Evolutionary conservation across 2,329 filamentous ascomycete species (phyloP).

Genomic region (Uncinocarpus reesii): DNA sequence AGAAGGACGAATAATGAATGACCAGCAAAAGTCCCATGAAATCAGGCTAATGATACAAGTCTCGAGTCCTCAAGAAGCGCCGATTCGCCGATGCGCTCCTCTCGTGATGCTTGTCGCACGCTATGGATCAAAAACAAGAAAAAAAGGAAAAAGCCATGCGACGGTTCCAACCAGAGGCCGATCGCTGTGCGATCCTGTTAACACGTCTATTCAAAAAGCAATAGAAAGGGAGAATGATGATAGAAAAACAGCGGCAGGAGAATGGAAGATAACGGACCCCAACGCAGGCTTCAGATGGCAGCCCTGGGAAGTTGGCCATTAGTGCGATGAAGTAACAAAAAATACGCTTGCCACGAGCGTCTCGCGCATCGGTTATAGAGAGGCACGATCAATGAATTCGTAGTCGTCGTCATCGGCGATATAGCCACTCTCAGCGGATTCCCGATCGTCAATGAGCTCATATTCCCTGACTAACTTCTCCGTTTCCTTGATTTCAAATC

Average conservation of each 20-base stretch:
- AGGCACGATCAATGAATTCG: conserved; percentile 12
- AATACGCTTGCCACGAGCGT: neutral
- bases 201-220: neutral
- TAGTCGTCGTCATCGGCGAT: conserved; percentile 26
- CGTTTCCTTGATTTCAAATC: conserved; percentile 50
- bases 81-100: conserved; percentile 17
- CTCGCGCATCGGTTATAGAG: neutral
- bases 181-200: neutral
- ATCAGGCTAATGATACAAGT: conserved; percentile 20
- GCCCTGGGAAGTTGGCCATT: too few relatives aligned
- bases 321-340: neutral
- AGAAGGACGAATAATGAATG: too few relatives aligned
- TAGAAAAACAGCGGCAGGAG: neutral
- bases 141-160: conserved; percentile 5
- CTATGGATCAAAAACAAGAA: neutral
- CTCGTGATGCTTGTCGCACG: conserved; percentile 20
- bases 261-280: neutral
- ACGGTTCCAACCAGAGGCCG: conserved; percentile 1
- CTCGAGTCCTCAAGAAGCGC: conserved; percentile 25
- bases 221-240: neutral
- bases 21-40: conserved; percentile 1
- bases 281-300: too few relatives aligned
- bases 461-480: conserved; percentile 54
- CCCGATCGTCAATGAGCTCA: conserved; percentile 40
- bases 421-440: conserved; percentile 28